A percentile compares a stretch with the other conserved stretches of the same genome.
phyloP scores from a whole-genome alignment of 345 rosid species.

The Raphanus raphanistrum region DNA sequence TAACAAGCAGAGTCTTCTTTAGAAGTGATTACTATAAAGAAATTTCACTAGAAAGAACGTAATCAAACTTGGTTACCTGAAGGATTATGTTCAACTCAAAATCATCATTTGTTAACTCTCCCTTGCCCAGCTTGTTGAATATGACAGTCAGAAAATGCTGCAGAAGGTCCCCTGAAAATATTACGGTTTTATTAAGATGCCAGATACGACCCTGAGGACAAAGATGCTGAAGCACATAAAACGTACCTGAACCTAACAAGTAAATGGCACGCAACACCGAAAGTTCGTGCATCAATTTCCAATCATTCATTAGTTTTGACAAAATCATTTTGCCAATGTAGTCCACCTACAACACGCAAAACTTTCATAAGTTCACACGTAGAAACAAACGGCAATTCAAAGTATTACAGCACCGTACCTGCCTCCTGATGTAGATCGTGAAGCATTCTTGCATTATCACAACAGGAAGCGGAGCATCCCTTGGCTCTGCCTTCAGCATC shows the following conservation, averaged over 20 bases:
- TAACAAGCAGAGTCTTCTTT: background rate
- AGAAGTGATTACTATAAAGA: background rate
- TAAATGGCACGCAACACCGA: slow-evolving; percentile 92
- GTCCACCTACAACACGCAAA: slow-evolving; percentile 61
- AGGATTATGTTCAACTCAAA: slow-evolving; percentile 85
- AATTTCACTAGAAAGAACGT: background rate
- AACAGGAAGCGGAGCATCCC: slow-evolving; percentile 65
- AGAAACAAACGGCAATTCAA: slow-evolving; percentile 19
- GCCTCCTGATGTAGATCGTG: slow-evolving; percentile 65
- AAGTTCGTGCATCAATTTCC: slow-evolving; percentile 97
- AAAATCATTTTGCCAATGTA: slow-evolving; percentile 69
- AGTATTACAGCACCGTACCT: slow-evolving; percentile 52
- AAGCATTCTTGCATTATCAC: slow-evolving; percentile 90
- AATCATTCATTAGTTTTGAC: slow-evolving; percentile 85
- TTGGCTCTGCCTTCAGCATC: slow-evolving; percentile 66
- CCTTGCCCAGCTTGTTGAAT: slow-evolving; percentile 78
- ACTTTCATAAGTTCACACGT: slow-evolving; percentile 16
- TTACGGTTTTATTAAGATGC: slow-evolving; percentile 4
- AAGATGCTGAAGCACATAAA: slow-evolving; percentile 25
- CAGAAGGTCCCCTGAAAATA: slow-evolving; percentile 80
- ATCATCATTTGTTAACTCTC: slow-evolving; percentile 91
- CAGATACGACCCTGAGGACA: slow-evolving; percentile 18
- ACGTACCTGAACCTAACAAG: slow-evolving; percentile 91
- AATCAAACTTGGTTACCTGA: slow-evolving; percentile 58
- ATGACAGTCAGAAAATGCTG: slow-evolving; percentile 87